Evolutionary conservation across 139 green algal species (phyloP).

Genomic region (Trebouxia sp.): DNA sequence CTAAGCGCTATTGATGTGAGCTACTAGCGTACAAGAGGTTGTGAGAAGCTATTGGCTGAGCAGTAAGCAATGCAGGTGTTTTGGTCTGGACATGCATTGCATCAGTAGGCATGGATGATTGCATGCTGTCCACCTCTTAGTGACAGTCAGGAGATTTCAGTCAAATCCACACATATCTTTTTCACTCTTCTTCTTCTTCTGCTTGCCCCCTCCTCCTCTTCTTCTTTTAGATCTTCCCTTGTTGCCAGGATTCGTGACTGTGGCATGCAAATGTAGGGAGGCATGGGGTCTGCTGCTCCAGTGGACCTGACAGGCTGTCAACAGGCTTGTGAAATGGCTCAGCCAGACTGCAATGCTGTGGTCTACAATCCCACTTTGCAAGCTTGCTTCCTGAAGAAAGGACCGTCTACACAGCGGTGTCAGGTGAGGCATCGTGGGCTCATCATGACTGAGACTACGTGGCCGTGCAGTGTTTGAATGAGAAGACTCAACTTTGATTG

Average conservation of each 20-base stretch:
- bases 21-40: too few relatives aligned
- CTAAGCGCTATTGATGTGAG: too few relatives aligned
- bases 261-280: slow-evolving; percentile 9
- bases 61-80: too few relatives aligned
- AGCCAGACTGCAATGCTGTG: slow-evolving; percentile 39
- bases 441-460: too few relatives aligned
- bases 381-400: slow-evolving; percentile 56
- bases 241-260: neutral
- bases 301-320: slow-evolving; percentile 43
- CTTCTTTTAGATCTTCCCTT: neutral
- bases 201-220: neutral
- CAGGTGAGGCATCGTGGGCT: too few relatives aligned
- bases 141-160: too few relatives aligned
- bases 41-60: too few relatives aligned
- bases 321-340: slow-evolving; percentile 38
- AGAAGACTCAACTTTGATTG: neutral
- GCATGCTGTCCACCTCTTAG: too few relatives aligned
- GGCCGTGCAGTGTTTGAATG: too few relatives aligned
- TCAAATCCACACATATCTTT: neutral
- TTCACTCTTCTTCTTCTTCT: neutral
- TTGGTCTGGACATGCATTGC: too few relatives aligned
- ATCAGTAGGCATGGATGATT: too few relatives aligned
- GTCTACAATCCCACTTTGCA: slow-evolving; percentile 45
- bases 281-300: slow-evolving; percentile 39
- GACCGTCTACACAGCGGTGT: slow-evolving; percentile 3